Evolutionary conservation across 805 yeast genomes (phyloP).

Genomic region (Huiozyma sinensis): DNA sequence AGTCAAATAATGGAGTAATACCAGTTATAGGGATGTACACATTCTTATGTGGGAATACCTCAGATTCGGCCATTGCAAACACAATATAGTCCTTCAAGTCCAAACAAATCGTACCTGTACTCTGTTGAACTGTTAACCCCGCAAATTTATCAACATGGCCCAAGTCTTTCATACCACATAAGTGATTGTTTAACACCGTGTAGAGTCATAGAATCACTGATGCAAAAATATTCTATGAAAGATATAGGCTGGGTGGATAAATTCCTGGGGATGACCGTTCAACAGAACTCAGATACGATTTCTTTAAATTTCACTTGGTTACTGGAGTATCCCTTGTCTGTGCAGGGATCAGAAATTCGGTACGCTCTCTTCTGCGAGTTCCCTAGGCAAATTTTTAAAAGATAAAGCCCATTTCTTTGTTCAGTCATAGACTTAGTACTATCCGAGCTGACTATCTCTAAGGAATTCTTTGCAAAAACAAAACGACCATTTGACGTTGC

Average conservation of each 20-base stretch:
- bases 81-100: constrained; percentile 2
- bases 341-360: too few relatives aligned
- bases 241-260: background rate
- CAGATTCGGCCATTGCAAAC: background rate
- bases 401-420: too few relatives aligned
- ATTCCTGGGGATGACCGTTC: background rate
- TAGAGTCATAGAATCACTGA: too few relatives aligned
- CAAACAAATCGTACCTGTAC: background rate
- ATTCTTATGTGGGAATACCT: background rate
- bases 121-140: background rate
- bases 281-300: background rate
- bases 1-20: background rate
- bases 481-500: too few relatives aligned
- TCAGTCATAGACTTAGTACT: too few relatives aligned
- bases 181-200: too few relatives aligned
- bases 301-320: background rate
- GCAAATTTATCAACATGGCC: background rate
- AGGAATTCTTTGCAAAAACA: too few relatives aligned
- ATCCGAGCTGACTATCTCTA: too few relatives aligned
- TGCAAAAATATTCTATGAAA: too few relatives aligned
- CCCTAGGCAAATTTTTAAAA: too few relatives aligned
- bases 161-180: background rate
- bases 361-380: too few relatives aligned
- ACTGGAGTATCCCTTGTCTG: background rate
- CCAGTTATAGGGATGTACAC: background rate